Evolutionary conservation across 2,329 filamentous ascomycete species (phyloP), one percentile per base, ranked within the genome.

Genomic region (Scolecobasidium constrictum): DNA sequence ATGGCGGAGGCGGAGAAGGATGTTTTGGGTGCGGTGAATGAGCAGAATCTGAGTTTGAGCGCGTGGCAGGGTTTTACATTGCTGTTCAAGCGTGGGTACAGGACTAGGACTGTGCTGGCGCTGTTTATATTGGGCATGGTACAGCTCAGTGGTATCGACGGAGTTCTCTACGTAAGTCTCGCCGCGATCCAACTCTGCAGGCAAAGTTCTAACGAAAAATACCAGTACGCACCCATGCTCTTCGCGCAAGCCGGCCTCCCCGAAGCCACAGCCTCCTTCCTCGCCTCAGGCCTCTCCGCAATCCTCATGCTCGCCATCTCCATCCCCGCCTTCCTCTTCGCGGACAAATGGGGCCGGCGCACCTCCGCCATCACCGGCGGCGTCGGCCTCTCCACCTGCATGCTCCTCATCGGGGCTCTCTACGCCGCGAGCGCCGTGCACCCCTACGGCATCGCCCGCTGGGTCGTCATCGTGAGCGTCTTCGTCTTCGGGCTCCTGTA

Each of bases 81-180:
- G 21, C 42, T 55, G 2, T 58, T 58, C 42, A 37, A 48, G 5
- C 44, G 47, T 12, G 46, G 49, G 4, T 54, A 54, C 26, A 62
- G 70, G 16, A 58, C 59, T 4, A 62, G 67, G 3, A 76, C 72
- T 0, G 54, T 65, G 0, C 56, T 79, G 15, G 75, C 68, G 1
- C 61, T 75, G 0, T 78, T 78, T 47, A 55, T 78, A 41, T 68
- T 80, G 53, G 68, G 64, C 2, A 75, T 78, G 65, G 66, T 75
- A 22, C 77, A 81, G 49, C 58, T 80, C 0, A 72, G 65, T 20
- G 76, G 77, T 0, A 80, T 81, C 39, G 77, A 81, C 48, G 77
- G 72, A 1, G 68, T 81, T 4, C 62, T 78, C 18, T 80, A 77
- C 45, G 73, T 75, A 52, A 53, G 67, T 60, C 33, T 6, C 18